Evolutionary conservation across 352 stramenopile species (phyloP).

Genomic region (Globisporangium recalcitrans): DNA sequence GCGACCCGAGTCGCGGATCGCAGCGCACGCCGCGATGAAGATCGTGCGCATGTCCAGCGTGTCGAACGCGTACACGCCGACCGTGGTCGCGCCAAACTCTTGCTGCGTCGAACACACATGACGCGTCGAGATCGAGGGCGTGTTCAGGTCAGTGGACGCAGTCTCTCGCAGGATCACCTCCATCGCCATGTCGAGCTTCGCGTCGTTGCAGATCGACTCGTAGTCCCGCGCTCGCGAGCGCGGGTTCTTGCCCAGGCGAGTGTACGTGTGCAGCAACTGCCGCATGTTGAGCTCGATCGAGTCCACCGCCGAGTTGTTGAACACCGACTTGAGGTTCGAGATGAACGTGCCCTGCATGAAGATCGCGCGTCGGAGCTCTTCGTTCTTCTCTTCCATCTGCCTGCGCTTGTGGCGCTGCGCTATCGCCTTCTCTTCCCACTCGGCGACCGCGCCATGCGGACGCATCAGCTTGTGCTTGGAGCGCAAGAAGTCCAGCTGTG

Average conservation of each 20-base stretch:
- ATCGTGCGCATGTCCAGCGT: constrained; percentile 35
- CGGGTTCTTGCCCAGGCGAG: constrained; percentile 31
- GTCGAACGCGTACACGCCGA: constrained; percentile 47
- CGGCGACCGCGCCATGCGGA: constrained; percentile 18
- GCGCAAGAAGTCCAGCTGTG: constrained; percentile 27
- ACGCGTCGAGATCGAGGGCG: constrained; percentile 34
- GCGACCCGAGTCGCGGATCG: constrained; percentile 34
- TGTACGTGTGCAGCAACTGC: constrained; percentile 52
- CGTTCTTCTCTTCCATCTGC: constrained; percentile 34
- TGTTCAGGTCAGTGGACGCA: constrained; percentile 25
- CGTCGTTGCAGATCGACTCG: constrained; percentile 33
- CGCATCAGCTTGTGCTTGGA: constrained; percentile 27
- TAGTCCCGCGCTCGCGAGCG: constrained; percentile 40
- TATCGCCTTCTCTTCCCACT: constrained; percentile 31
- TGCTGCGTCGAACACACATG: constrained; percentile 21
- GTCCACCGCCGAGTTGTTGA: constrained; percentile 25
- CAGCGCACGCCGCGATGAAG: constrained; percentile 37
- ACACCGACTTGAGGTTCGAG: constrained; percentile 28
- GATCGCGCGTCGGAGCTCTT: constrained; percentile 41
- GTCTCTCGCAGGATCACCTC: constrained; percentile 52
- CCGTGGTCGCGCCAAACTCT: constrained; percentile 40
- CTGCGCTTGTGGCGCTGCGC: constrained; percentile 27
- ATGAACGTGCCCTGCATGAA: constrained; percentile 48
- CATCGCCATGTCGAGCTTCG: constrained; percentile 45
- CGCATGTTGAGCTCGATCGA: constrained; percentile 40